A percentile compares a stretch with the other conserved stretches of the same genome.
Evolutionary conservation across 1,284 basidiomycete species (phyloP).

Genomic region (Sphagnurus paluster): DNA sequence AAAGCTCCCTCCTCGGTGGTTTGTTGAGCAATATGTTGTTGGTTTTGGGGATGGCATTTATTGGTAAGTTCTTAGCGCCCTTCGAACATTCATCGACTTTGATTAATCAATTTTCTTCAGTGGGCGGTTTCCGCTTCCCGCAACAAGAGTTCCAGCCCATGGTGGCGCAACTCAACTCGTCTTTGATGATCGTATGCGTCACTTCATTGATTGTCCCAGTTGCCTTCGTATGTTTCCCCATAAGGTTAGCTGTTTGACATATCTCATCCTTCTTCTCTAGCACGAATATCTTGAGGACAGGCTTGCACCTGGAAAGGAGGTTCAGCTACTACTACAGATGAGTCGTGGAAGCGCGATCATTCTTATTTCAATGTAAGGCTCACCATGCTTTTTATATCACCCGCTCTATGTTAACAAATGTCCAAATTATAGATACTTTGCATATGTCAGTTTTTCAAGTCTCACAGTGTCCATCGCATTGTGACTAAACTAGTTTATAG

Average conservation of each 20-base stretch:
- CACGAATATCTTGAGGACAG: slow-evolving; percentile 41
- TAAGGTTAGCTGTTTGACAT: background rate
- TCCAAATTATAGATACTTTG: slow-evolving; percentile 27
- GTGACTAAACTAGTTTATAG: slow-evolving; percentile 19
- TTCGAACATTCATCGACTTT: background rate
- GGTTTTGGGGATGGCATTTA: slow-evolving; percentile 64
- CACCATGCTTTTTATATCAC: slow-evolving; percentile 18
- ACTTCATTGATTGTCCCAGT: slow-evolving; percentile 61
- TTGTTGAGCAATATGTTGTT: slow-evolving; percentile 67
- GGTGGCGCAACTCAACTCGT: slow-evolving; percentile 66
- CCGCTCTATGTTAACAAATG: background rate
- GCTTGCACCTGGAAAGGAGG: slow-evolving; percentile 34
- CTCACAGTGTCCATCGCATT: background rate
- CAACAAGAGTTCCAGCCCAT: slow-evolving; percentile 64
- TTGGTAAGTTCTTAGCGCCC: slow-evolving; percentile 35
- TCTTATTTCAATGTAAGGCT: slow-evolving; percentile 54
- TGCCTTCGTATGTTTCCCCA: slow-evolving; percentile 50
- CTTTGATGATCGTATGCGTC: slow-evolving; percentile 58
- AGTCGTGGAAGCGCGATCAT: slow-evolving; percentile 53
- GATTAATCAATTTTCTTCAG: slow-evolving; percentile 20
- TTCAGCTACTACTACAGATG: slow-evolving; percentile 38
- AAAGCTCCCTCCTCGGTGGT: slow-evolving; percentile 61
- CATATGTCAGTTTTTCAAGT: slow-evolving; percentile 27
- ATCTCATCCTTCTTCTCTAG: slow-evolving; percentile 20
- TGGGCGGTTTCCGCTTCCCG: slow-evolving; percentile 61